These are phyloP conservation scores for Psidium friedrichsthalianum DNA, from an alignment of 345 rosid species.

Conservation along the genomic window DNA sequence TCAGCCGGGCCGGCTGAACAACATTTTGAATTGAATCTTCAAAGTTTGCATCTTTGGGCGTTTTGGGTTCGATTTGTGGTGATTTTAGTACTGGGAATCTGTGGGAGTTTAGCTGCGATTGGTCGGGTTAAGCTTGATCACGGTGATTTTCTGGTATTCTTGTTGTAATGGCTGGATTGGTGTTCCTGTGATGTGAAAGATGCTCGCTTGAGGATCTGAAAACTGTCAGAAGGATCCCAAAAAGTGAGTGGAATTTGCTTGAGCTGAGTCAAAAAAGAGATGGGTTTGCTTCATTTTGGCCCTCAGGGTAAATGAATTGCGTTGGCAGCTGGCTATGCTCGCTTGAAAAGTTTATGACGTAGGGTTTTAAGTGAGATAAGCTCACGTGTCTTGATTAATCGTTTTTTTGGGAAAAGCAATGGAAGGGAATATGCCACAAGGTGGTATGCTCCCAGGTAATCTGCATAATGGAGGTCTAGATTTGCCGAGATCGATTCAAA, in stretches of 20 bases:
- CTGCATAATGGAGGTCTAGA: slow-evolving; percentile 60
- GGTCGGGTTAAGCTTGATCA: background rate
- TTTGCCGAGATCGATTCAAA: slow-evolving; percentile 55
- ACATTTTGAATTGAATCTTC: background rate
- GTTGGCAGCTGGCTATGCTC: background rate
- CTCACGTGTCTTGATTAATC: background rate
- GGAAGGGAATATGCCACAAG: slow-evolving; percentile 67
- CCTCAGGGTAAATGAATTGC: background rate
- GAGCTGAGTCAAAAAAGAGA: background rate
- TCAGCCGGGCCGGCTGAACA: background rate
- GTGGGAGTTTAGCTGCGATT: background rate
- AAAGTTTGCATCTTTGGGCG: background rate
- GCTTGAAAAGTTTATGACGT: background rate
- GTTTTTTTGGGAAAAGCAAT: slow-evolving; percentile 9
- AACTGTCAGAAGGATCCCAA: background rate
- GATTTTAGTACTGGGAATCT: background rate
- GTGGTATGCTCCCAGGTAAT: slow-evolving; percentile 59
- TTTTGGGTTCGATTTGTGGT: background rate
- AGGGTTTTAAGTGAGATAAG: slow-evolving; percentile 5
- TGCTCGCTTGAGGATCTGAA: background rate
- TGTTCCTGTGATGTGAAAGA: background rate
- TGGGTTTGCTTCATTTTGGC: slow-evolving; percentile 6
- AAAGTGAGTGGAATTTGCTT: background rate
- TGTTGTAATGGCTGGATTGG: background rate
- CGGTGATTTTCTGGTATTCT: background rate